Base-by-base conservation (phyloP, 768 basidiomycete species). In the Russula sp. region DNA sequence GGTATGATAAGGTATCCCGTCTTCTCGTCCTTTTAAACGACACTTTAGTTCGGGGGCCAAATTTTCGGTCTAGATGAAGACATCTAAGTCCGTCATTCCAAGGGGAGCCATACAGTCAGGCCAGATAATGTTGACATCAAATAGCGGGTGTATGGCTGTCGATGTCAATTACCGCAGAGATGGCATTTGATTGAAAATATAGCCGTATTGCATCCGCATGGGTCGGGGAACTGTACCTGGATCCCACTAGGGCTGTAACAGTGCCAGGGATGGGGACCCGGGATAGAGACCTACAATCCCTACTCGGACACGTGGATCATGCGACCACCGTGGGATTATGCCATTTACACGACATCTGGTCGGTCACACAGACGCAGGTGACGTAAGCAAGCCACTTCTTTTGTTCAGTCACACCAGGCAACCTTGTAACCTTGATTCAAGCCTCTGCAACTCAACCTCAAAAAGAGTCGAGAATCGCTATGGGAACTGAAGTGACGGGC, bases 11-110 rank as follows among this genome's bases (percentile, higher is more conserved):
- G 34, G 58, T 46, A n/a, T 50, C 13, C 24, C 34, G 3, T n/a
- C 13, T 18, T 22, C 34, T 13, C 28, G 34, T 49, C 58, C 38
- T 42, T 55, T 62, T 60, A 44, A 64, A 60, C 7, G 36, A 6
- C 22, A n/a, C 8, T 26, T 14, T 32, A 49, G 30, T 18, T 36
- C 14, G 13, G 13, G 13, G 0, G 36, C 50, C 57, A 40, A 40
- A 11, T 11, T 18, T 0, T 22, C 44, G 61, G 61, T 16, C 22
- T 24, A 24, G 18, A 20, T 26, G 24, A 42, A 7, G 20, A 6
- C 30, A 22, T 18, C 10, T 11, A 34, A 38, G 38, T 18, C 16
- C 38, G 38, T 18, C n/a, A 18, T 1, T 10, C 14, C 20, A 14
- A 5, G 28, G 56, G 7, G 1, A 11, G 46, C 18, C 52, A 54